phyloP scores from a whole-genome alignment of 225 moss, liverwort and hornwort genomes.

The Polytrichum formosum region DNA sequence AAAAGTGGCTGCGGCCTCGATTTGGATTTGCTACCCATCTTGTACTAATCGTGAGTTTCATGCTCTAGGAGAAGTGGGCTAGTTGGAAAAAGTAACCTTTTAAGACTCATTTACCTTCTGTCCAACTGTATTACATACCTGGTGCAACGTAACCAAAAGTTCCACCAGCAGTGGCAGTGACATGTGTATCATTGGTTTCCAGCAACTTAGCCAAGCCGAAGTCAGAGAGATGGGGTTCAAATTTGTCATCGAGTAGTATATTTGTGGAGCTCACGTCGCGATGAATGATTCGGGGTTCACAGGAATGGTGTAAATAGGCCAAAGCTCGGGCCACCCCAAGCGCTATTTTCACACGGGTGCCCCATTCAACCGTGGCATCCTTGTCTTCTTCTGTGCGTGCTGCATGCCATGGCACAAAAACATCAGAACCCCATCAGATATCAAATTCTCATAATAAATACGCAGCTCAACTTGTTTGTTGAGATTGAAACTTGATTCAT shows the following conservation, averaged over 20 bases:
- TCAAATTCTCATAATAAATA: too few species aligned
- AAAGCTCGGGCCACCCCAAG: constrained; percentile 46
- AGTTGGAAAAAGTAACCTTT: too few species aligned
- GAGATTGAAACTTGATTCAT: too few species aligned
- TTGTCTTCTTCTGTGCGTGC: constrained; percentile 33
- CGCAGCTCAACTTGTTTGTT: too few species aligned
- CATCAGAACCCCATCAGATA: neutral
- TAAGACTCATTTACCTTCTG: too few species aligned
- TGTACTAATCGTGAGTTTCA: too few species aligned
- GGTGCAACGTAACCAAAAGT: constrained; percentile 54
- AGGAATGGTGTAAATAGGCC: constrained; percentile 50
- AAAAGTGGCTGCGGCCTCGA: too few species aligned
- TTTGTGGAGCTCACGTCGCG: constrained; percentile 50
- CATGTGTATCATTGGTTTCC: constrained; percentile 31
- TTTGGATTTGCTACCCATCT: too few species aligned
- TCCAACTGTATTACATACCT: constrained; percentile 18
- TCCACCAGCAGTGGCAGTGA: constrained; percentile 45
- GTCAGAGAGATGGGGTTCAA: constrained; percentile 50
- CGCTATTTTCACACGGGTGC: constrained; percentile 29
- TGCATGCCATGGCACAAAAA: constrained; percentile 14
- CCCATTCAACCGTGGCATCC: constrained; percentile 39
- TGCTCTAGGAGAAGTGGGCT: too few species aligned
- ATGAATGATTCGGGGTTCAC: constrained; percentile 52
- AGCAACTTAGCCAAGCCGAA: constrained; percentile 53
- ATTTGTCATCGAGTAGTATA: constrained; percentile 42